Evolutionary conservation across 2,329 filamentous ascomycete species (phyloP), one percentile per base, ranked within the genome.

Genomic region (Colletotrichum sp.): DNA sequence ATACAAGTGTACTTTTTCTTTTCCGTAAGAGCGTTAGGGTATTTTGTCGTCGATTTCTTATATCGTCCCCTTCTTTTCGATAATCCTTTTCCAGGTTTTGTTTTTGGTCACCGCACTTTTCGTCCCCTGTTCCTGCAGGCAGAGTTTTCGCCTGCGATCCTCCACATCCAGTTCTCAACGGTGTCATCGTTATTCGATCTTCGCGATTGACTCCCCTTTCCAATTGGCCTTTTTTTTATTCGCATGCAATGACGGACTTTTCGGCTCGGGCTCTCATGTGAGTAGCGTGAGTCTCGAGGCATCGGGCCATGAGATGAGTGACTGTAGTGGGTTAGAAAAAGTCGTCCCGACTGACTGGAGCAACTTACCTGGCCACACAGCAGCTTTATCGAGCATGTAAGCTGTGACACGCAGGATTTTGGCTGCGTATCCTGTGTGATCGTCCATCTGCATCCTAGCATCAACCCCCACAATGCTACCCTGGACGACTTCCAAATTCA

Each of bases 331-430:
- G 78, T 80, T 67, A 80, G 79, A 52, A 64, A 13, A 5, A 9
- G 24, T 12, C 36, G 5, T 10, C 16, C 18, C 8, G 3, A 7
- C n/a, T 13, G 38, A 5, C n/a, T 13, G 6, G 18, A 10, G 15
- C 24, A 52, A 87, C 92, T 89, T 87, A 96, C 94, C 93, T 83
- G 96, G 96, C 96, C 97, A 99, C 32, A 98, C 95, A 78, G 95
- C 94, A 77, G 95, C 94, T 85, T 95, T 95, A 79, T 96, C 94
- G 77, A 99, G 90, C 90, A 98, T 94, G 85, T 95, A 94, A 64
- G 96, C 95, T 78, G 95, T 97, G 71, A 97, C 91, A 80, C 94
- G 91, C 80, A 98, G 86, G 64, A 98, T 92, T 86, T 96, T 97
- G 77, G 94, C 93, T 30, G 95, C 96, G 83, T 95, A 97, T 43